Evolutionary conservation across 495 filamentous ascomycete species (phyloP).

Genomic region (Xylaria curta): DNA sequence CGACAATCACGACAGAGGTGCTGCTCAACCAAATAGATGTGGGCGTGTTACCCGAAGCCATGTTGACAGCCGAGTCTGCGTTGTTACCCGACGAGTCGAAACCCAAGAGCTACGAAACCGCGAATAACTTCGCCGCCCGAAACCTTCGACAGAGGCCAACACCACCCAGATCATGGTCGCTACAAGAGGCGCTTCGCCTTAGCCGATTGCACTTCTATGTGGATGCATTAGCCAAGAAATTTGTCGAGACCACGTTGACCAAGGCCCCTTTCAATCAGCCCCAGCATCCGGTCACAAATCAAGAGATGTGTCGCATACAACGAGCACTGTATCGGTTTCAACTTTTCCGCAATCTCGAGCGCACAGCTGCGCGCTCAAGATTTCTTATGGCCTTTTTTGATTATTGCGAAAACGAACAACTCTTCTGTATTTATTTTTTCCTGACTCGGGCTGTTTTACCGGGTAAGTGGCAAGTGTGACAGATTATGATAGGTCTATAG

Average conservation of each 20-base stretch:
- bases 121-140: neutral
- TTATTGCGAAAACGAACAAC: neutral
- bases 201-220: slow-evolving; percentile 1
- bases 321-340: slow-evolving; percentile 29
- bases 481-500: neutral
- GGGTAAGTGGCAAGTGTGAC: neutral
- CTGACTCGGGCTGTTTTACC: neutral
- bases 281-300: neutral
- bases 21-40: slow-evolving; percentile 11
- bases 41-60: slow-evolving; percentile 7
- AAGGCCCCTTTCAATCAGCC: neutral
- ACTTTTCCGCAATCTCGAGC: slow-evolving; percentile 8
- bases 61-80: neutral
- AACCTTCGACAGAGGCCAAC: neutral
- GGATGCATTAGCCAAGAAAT: neutral
- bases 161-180: neutral
- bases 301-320: slow-evolving; percentile 24
- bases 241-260: too few relatives aligned
- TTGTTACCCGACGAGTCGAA: neutral
- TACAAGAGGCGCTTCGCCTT: neutral
- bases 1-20: neutral
- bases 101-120: neutral
- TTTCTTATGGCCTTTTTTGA: too few relatives aligned
- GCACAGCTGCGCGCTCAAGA: too few relatives aligned
- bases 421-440: slow-evolving; percentile 16